phyloP scores from a whole-genome alignment of 2,329 filamentous ascomycete species.

The Cryphonectria naterciae region DNA sequence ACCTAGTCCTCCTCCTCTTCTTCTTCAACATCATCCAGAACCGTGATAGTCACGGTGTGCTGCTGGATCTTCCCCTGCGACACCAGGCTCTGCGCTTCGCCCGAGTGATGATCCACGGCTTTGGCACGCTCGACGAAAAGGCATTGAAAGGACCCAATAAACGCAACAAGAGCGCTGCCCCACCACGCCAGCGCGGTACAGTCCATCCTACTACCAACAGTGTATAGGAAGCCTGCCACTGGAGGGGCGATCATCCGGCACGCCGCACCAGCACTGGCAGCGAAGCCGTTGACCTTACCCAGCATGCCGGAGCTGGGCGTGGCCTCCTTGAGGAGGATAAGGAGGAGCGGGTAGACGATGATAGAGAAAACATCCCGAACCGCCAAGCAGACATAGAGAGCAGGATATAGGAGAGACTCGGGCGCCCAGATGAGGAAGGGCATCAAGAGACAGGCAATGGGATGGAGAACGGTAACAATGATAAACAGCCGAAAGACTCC shows the following conservation, averaged over 20 bases:
- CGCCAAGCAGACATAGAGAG: conserved; percentile 61
- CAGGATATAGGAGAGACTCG: conserved; percentile 52
- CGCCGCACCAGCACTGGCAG: conserved; percentile 67
- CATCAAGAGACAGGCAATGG: conserved; percentile 63
- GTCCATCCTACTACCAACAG: conserved; percentile 60
- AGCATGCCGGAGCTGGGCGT: conserved; percentile 60
- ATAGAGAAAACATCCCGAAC: conserved; percentile 66
- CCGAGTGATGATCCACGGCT: conserved; percentile 18
- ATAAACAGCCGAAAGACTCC: conserved; percentile 66
- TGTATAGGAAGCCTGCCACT: conserved; percentile 65
- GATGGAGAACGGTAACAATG: conserved; percentile 62
- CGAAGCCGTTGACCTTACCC: conserved; percentile 68
- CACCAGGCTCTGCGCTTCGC: conserved; percentile 23
- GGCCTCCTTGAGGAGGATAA: conserved; percentile 71
- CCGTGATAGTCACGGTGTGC: conserved; percentile 16
- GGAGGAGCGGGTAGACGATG: conserved; percentile 66
- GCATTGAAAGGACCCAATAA: conserved; percentile 62
- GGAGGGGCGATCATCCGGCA: conserved; percentile 71
- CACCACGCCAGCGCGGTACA: conserved; percentile 69
- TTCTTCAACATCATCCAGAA: conserved; percentile 1
- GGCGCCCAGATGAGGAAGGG: conserved; percentile 62
- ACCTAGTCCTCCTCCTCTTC: conserved; percentile 22
- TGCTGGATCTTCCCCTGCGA: conserved; percentile 18
- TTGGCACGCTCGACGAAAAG: conserved; percentile 52
- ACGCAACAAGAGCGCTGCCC: conserved; percentile 60